Evolutionary conservation across 257 asterid genomes (phyloP).

Genomic region (Leptodermis oblonga): DNA sequence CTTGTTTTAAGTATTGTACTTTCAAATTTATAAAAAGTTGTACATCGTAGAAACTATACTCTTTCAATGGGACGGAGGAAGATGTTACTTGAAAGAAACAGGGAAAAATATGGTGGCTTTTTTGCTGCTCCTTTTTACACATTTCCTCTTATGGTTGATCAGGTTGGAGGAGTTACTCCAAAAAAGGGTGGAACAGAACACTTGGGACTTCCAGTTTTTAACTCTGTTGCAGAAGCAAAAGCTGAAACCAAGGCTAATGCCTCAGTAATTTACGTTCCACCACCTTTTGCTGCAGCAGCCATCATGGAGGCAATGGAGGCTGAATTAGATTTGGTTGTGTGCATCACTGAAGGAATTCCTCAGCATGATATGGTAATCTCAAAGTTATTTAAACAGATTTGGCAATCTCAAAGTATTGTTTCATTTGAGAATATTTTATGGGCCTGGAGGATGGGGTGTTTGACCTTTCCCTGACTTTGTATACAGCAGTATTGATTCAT

Average conservation of each 20-base stretch:
- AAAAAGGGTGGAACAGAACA: constrained; percentile 96
- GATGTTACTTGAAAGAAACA: background rate
- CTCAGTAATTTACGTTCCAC: constrained; percentile 90
- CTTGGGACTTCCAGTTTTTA: constrained; percentile 92
- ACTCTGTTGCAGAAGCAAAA: constrained; percentile 87
- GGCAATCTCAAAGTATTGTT: too few species aligned
- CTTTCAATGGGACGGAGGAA: too few species aligned
- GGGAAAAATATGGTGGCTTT: background rate
- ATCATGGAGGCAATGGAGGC: constrained; percentile 88
- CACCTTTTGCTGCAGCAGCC: constrained; percentile 91
- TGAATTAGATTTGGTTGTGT: constrained; percentile 84
- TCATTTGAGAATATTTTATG: background rate
- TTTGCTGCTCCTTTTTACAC: background rate
- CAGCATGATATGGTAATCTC: constrained; percentile 86
- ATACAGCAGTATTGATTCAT: background rate
- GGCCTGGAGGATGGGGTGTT: background rate
- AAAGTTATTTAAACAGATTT: too few species aligned
- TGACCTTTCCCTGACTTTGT: background rate
- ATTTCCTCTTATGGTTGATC: constrained; percentile 13
- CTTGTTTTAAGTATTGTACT: too few species aligned
- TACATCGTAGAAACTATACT: too few species aligned
- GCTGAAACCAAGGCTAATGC: constrained; percentile 92
- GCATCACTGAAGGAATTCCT: constrained; percentile 93
- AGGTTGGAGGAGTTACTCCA: constrained; percentile 99
- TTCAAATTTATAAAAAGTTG: too few species aligned